These are phyloP conservation scores for Hypoxylon sp. DNA, from an alignment of 2,329 filamentous ascomycete species.

Conservation along the genomic window DNA sequence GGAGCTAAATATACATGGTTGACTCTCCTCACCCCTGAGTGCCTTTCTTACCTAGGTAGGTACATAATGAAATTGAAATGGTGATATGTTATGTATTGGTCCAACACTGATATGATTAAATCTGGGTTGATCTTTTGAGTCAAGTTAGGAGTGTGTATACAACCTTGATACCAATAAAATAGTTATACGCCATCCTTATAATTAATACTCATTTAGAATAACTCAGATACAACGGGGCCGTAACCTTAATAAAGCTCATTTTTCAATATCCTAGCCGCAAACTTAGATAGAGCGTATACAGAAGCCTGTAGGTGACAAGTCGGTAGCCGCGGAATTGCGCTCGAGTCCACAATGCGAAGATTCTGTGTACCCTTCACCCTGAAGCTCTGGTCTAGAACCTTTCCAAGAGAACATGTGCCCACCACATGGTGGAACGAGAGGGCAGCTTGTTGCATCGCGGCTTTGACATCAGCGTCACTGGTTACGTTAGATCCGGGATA, in stretches of 20 bases:
- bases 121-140: background rate
- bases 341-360: constrained; percentile 43
- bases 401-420: constrained; percentile 41
- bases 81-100: no score
- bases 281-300: constrained; percentile 39
- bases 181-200: no score
- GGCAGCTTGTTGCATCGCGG: constrained; percentile 32
- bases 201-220: background rate
- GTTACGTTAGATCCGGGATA: constrained; percentile 39
- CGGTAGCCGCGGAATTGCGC: constrained; percentile 32
- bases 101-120: no score
- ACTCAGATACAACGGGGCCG: background rate
- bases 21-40: no score
- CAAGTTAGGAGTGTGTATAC: background rate
- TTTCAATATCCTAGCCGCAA: constrained; percentile 32
- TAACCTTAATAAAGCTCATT: constrained; percentile 11
- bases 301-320: constrained; percentile 41
- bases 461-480: constrained; percentile 34
- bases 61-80: no score
- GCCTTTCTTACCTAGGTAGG: no score
- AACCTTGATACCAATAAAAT: background rate
- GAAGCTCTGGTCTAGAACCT: constrained; percentile 37
- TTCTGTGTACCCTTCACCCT: constrained; percentile 39
- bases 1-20: no score
- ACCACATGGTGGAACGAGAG: constrained; percentile 42